Percentiles rank a stretch among this genome's conserved stretches.
phyloP scores from a whole-genome alignment of 1,284 basidiomycete species.

The Puccinia triticina region DNA sequence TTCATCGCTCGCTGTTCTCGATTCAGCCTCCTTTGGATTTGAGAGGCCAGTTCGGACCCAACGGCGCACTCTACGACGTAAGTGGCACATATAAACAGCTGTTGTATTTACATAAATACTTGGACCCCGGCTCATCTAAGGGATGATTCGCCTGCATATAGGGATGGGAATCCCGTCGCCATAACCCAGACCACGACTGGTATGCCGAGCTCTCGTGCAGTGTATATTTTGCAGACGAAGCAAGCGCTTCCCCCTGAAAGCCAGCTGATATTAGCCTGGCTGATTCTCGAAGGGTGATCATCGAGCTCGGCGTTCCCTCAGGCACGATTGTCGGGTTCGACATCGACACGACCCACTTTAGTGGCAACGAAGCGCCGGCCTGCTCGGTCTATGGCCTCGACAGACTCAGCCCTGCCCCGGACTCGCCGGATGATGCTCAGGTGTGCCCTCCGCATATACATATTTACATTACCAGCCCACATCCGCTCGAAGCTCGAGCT shows the following conservation, averaged over 20 bases:
- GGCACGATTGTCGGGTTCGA: conserved; percentile 82
- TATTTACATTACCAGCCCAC: no score
- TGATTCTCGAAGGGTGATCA: conserved; percentile 71
- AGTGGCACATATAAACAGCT: no score
- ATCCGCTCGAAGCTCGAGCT: not conserved
- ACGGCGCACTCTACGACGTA: conserved; percentile 82
- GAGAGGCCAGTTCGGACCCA: conserved; percentile 93
- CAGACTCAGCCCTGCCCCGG: not conserved
- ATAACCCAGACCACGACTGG: conserved; percentile 90
- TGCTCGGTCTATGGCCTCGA: conserved; percentile 52
- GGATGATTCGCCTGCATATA: not conserved
- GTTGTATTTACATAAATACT: not conserved
- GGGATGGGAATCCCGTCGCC: conserved; percentile 90
- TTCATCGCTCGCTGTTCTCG: not conserved
- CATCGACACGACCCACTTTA: conserved; percentile 93
- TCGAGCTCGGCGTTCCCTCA: conserved; percentile 76
- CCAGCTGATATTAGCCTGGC: not conserved
- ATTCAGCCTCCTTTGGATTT: conserved; percentile 74
- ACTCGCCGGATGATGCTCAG: conserved; percentile 25
- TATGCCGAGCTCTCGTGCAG: conserved; percentile 60
- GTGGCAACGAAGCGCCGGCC: conserved; percentile 76
- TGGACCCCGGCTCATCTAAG: not conserved
- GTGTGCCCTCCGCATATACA: not conserved
- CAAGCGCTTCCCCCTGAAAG: not conserved
- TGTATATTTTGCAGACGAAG: not conserved